Base-by-base conservation (phyloP, 73 alveolate genomes). In the Tetrahymena borealis region DNA sequence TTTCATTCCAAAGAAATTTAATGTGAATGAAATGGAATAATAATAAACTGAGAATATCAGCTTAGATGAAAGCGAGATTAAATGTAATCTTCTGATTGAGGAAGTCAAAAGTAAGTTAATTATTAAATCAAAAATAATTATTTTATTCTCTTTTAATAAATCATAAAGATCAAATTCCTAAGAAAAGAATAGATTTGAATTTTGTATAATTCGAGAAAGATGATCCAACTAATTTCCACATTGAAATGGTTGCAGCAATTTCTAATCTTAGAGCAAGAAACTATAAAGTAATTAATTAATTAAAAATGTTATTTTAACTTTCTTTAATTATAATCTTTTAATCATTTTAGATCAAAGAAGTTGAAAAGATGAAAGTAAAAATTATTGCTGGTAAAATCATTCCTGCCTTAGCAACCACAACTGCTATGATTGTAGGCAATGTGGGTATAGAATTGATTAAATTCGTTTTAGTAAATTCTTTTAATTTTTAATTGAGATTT, bases 331-430 rank as follows among this genome's bases (percentile, higher is more conserved):
- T n/a, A n/a, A n/a, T n/a, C n/a, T n/a, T n/a, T n/a, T n/a, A n/a
- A n/a, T n/a, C n/a, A n/a, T n/a, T n/a, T n/a, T 7, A 60, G 85
- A 60, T 60, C 7, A 60, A 60, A 60, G 85, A 60, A 60, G 85
- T 60, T 2, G 85, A 60, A 60, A 60, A 60, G 13, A 60, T 60
- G 85, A 60, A 60, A n/a, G 85, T 60, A 10, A 38, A 39, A 28
- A 39, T 39, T 7, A 97, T 97, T 35, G 99, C 99, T 28, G 99
- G 99, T 36, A 98, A 98, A 95, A 98, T 98, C 35, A 96, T 97
- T 79, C 99, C 99, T 90, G 99, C 99, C 40, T 97, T 98, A 18
- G 99, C 99, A 16, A 97, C 99, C 38, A 97, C 99, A 0, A 97
- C 99, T 77, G 99, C 99, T 1, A 96, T 98, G 94, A 95, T 97